Percentiles rank a stretch among this genome's conserved stretches.
phyloP scores from a whole-genome alignment of 257 asterid species.

The Sherardia arvensis region DNA sequence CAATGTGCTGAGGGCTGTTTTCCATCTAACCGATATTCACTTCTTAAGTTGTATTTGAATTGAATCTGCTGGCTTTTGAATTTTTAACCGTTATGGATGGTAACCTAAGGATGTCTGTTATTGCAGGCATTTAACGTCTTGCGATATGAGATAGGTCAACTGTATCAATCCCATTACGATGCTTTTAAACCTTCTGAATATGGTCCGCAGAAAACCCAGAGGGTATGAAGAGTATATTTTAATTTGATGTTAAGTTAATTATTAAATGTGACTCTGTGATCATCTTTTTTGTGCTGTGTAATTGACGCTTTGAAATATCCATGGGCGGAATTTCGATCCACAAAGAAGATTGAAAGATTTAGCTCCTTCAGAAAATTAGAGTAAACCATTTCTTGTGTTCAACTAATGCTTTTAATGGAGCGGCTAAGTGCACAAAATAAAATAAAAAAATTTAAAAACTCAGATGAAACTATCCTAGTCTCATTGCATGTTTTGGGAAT shows the following conservation, averaged over 20 bases:
- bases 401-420: neutral
- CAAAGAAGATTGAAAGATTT: neutral
- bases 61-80: constrained; percentile 7
- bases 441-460: no score
- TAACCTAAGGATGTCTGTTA: constrained; percentile 13
- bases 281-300: neutral
- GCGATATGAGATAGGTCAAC: constrained; percentile 85
- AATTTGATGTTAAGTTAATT: neutral
- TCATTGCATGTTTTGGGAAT: neutral
- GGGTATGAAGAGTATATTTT: constrained; percentile 39
- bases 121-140: constrained; percentile 85
- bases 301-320: neutral
- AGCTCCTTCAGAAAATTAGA: neutral
- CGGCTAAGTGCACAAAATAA: neutral
- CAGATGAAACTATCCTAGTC: no score
- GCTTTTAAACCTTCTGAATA: constrained; percentile 87
- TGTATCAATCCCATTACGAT: constrained; percentile 82
- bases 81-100: constrained; percentile 27
- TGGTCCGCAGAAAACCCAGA: constrained; percentile 91
- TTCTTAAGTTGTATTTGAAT: constrained; percentile 5
- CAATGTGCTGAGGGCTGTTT: no score
- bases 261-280: no score
- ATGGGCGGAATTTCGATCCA: neutral
- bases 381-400: neutral
- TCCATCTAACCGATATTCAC: neutral